A percentile compares a stretch with the other conserved stretches of the same genome.
These are phyloP conservation scores for Trichoderma brevicompactum DNA, from an alignment of 2,329 filamentous ascomycete species.

Conservation along the genomic window DNA sequence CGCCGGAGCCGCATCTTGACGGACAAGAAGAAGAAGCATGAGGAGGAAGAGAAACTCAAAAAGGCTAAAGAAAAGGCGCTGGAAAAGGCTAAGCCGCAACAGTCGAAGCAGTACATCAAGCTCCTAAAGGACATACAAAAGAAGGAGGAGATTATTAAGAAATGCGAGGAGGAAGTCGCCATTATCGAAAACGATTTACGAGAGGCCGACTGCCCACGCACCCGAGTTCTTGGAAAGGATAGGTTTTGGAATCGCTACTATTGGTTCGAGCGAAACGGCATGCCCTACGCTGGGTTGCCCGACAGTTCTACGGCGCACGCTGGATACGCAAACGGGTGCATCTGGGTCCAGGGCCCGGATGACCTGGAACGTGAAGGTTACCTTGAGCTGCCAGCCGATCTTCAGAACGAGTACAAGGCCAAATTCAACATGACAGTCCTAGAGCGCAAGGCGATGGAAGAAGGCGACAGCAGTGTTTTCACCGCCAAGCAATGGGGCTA, in stretches of 20 bases:
- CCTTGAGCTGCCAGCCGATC: slow-evolving; percentile 74
- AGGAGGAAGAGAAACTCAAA: slow-evolving; percentile 70
- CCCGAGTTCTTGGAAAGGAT: slow-evolving; percentile 87
- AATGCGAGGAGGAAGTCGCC: slow-evolving; percentile 83
- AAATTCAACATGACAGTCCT: slow-evolving; percentile 82
- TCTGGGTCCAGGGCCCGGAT: slow-evolving; percentile 97
- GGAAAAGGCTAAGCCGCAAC: slow-evolving; percentile 71
- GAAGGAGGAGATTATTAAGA: slow-evolving; percentile 77
- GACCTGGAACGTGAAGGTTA: slow-evolving; percentile 85
- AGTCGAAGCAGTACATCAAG: slow-evolving; percentile 87
- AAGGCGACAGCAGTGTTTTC: slow-evolving; percentile 78
- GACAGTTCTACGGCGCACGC: slow-evolving; percentile 85
- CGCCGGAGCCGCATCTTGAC: slow-evolving; percentile 60
- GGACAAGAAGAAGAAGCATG: slow-evolving; percentile 77
- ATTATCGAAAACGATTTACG: slow-evolving; percentile 89
- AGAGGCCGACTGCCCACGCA: slow-evolving; percentile 91
- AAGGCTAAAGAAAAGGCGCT: slow-evolving; percentile 74
- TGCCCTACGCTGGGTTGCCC: slow-evolving; percentile 90
- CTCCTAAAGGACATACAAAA: slow-evolving; percentile 87
- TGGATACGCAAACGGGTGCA: slow-evolving; percentile 88
- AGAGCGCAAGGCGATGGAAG: slow-evolving; percentile 83
- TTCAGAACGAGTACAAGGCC: slow-evolving; percentile 74
- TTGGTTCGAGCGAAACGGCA: slow-evolving; percentile 98
- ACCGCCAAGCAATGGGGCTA: slow-evolving; percentile 88
- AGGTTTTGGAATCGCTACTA: slow-evolving; percentile 98